A percentile compares a stretch with the other conserved stretches of the same genome.
Evolutionary conservation across 148 eudicot species (phyloP).

Genomic region (Bassia scoparia): DNA sequence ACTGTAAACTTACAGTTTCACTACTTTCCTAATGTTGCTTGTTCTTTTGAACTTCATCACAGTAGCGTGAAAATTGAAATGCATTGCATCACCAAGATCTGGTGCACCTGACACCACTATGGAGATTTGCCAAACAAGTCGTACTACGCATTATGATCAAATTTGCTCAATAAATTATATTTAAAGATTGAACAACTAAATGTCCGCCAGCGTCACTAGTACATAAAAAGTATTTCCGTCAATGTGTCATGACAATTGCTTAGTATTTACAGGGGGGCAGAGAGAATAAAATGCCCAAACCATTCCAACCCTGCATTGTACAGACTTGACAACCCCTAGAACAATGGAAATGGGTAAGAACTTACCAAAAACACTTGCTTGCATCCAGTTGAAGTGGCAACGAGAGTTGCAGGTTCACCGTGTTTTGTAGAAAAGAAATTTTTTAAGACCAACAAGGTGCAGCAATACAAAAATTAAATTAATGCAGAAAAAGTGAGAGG

Average conservation of each 20-base stretch:
- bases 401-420: conserved; percentile 93
- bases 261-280: neutral
- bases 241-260: neutral
- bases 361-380: conserved; percentile 94
- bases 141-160: no score
- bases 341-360: neutral
- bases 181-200: neutral
- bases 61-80: no score
- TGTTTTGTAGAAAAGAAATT: conserved; percentile 28
- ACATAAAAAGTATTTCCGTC: neutral
- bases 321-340: neutral
- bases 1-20: neutral
- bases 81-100: no score
- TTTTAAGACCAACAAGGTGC: neutral
- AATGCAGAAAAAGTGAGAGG: neutral
- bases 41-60: no score
- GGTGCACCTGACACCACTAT: no score
- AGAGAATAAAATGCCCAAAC: neutral
- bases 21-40: neutral
- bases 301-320: neutral
- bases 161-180: neutral
- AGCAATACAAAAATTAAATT: neutral
- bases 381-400: conserved; percentile 93
- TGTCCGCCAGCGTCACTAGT: neutral
- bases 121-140: no score